Evolutionary conservation across 208 protist genomes (phyloP), one percentile per base, ranked within the genome.

Genomic region (Vickermania spadyakhi): DNA sequence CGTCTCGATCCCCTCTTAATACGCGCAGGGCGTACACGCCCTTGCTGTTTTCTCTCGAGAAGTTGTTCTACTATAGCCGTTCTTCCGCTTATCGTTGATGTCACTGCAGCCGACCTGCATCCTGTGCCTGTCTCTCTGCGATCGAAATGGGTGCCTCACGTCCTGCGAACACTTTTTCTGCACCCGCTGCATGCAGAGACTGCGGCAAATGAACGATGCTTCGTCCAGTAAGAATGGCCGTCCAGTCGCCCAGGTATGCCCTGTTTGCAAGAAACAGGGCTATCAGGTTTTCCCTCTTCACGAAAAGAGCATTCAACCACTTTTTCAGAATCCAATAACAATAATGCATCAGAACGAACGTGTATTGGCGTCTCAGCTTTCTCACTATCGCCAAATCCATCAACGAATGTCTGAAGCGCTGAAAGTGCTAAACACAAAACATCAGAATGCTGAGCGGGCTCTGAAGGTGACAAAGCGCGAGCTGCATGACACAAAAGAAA

Each of bases 101-200:
- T 54, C 76, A 3, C 82, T 89, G 28, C 64, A 84, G 55, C 89
- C 86, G 7, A 81, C 80, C 22, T 96, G 89, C 64, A 81, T 91
- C 30, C 62, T 91, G 18, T 96, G 89, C 60, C 74, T 86, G 49
- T 69, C 72, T 22, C 76, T 81, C 60, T 94, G 86, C 68, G 84
- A 93, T 60, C 22, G 60, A 1, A 64, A 74, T 18, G 82, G 84
- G 22, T 58, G 68, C 26, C 62, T 92, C 49, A 86, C 86, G 14
- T 86, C 80, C 21, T 96, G 89, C 72, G 64, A 85, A 14, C 89
- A 96, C 72, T 96, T 93, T 59, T 63, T 96, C 56, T 96, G 89
- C 66, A 66, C 70, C 2, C 72, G 82, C 28, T 96, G 89, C 56
- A 55, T 70, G 42, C 52, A 65, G 7, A 77, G 84, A 3, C 68